These are phyloP conservation scores for Cercospora berteroae DNA, from an alignment of 2,329 filamentous ascomycete species.

Conservation along the genomic window DNA sequence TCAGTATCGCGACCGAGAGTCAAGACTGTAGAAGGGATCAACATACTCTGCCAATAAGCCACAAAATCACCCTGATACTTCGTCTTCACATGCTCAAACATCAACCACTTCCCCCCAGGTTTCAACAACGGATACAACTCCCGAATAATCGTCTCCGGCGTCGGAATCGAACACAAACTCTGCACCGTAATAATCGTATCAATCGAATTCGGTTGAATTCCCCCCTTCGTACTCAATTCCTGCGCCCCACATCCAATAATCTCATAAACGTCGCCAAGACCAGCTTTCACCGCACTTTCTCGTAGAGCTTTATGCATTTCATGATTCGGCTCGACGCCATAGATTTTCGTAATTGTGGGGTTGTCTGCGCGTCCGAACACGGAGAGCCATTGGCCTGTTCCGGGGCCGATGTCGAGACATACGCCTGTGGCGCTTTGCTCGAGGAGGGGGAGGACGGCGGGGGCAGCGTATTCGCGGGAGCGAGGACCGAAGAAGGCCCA, in stretches of 20 bases:
- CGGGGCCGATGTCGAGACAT: slow-evolving; percentile 63
- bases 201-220: slow-evolving; percentile 52
- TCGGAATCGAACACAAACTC: slow-evolving; percentile 63
- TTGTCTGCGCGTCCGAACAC: slow-evolving; percentile 45
- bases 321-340: slow-evolving; percentile 64
- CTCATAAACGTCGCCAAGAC: slow-evolving; percentile 58
- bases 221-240: slow-evolving; percentile 48
- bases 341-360: slow-evolving; percentile 46
- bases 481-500: slow-evolving; percentile 57
- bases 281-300: slow-evolving; percentile 50
- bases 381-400: slow-evolving; percentile 60
- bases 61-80: slow-evolving; percentile 37
- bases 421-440: slow-evolving; percentile 50
- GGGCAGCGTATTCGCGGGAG: slow-evolving; percentile 46
- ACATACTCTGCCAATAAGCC: slow-evolving; percentile 38
- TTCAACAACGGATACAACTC: slow-evolving; percentile 59
- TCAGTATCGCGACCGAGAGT: too few relatives aligned
- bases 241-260: slow-evolving; percentile 64
- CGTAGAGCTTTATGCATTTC: slow-evolving; percentile 53
- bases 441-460: slow-evolving; percentile 55
- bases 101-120: slow-evolving; percentile 61
- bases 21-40: neutral
- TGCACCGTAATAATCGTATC: slow-evolving; percentile 61
- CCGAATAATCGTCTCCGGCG: slow-evolving; percentile 55
- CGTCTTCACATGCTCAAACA: slow-evolving; percentile 59